Percentiles rank a stretch among this genome's conserved stretches.
Evolutionary conservation across 139 green algal species (phyloP).

Genomic region (Yamagishiella unicocca): DNA sequence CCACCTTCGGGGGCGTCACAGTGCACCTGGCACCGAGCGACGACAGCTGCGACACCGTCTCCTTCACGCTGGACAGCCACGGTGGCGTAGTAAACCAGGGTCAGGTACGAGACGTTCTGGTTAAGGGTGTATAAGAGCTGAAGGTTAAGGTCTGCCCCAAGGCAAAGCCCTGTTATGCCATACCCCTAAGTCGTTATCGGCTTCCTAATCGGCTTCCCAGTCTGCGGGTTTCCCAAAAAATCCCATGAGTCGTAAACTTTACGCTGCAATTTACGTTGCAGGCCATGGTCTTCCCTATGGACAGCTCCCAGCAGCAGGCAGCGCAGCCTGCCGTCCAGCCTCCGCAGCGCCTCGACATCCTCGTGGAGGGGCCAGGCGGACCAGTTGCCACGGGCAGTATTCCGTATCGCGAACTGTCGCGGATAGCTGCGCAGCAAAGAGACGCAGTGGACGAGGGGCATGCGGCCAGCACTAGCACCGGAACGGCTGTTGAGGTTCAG

Average conservation of each 20-base stretch:
- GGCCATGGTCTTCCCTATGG: slow-evolving; percentile 27
- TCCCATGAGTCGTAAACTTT: no score
- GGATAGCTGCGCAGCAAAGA: slow-evolving; percentile 16
- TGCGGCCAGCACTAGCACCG: neutral
- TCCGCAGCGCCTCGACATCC: neutral
- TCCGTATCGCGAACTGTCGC: slow-evolving; percentile 32
- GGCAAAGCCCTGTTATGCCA: neutral
- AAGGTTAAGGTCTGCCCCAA: no score
- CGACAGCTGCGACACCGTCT: slow-evolving; percentile 15
- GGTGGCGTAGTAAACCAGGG: neutral
- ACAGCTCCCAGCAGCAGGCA: neutral
- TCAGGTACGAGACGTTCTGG: neutral
- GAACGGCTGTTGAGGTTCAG: slow-evolving; percentile 7
- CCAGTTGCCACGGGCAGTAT: neutral
- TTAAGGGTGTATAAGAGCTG: no score
- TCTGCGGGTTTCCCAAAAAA: no score
- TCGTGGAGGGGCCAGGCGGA: neutral
- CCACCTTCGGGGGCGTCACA: neutral
- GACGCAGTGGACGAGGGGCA: slow-evolving; percentile 27
- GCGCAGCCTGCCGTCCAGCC: neutral
- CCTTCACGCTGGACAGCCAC: slow-evolving; percentile 10
- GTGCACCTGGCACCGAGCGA: slow-evolving; percentile 29
- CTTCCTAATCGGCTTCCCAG: no score
- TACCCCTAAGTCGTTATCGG: no score
- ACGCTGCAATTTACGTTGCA: no score